phyloP scores from a whole-genome alignment of 2,329 filamentous ascomycete species.

The Trichoderma sp. region DNA sequence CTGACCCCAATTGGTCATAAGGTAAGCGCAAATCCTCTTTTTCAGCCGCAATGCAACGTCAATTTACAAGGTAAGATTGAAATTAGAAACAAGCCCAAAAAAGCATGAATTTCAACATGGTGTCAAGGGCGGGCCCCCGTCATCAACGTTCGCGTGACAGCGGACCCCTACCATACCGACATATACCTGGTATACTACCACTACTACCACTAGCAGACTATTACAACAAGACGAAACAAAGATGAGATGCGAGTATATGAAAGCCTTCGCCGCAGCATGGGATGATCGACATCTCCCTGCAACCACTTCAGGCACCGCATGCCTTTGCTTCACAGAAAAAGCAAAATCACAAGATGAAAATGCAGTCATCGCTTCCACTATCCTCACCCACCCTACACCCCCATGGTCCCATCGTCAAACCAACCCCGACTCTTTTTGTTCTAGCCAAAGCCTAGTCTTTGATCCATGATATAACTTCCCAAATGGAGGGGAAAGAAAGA shows the following conservation, averaged over 20 bases:
- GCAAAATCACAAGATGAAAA: not conserved
- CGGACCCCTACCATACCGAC: not conserved
- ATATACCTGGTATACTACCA: not conserved
- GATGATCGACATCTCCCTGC: conserved; percentile 1
- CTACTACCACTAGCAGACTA: not conserved
- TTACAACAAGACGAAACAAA: too few species aligned
- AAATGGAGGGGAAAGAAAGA: conserved; percentile 25
- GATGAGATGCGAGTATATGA: too few species aligned
- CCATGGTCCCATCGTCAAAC: conserved; percentile 8
- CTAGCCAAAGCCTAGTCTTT: conserved; percentile 28
- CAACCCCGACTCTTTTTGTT: conserved; percentile 24
- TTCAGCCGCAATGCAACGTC: conserved; percentile 25
- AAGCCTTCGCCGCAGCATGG: not conserved
- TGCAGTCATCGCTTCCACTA: conserved; percentile 15
- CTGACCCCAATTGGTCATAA: not conserved
- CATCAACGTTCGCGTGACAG: not conserved
- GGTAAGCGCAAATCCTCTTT: too few species aligned
- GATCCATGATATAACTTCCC: conserved; percentile 13
- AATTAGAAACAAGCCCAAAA: not conserved
- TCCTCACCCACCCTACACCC: conserved; percentile 15
- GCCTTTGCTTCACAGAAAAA: not conserved
- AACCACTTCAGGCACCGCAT: not conserved
- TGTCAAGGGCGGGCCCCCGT: not conserved
- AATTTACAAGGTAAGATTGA: not conserved
- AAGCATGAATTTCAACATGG: not conserved